These are phyloP conservation scores for Aspergillus phoenicis DNA, from an alignment of 2,329 filamentous ascomycete species.

Conservation along the genomic window DNA sequence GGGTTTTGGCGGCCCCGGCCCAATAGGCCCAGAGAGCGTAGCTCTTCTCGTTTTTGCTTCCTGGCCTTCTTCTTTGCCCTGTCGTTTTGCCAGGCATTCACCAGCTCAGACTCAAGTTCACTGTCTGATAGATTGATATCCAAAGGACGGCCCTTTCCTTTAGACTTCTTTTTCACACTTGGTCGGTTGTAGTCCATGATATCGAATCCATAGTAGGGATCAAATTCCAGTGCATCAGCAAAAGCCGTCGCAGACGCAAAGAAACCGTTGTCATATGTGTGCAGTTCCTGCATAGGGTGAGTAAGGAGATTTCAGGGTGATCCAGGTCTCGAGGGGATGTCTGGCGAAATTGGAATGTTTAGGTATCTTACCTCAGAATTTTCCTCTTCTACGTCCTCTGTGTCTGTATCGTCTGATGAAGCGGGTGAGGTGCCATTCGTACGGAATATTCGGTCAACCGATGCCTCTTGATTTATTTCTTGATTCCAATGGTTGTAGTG, in stretches of 20 bases:
- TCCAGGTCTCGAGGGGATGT: background rate
- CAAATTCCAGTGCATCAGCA: constrained; percentile 60
- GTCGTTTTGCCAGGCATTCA: constrained; percentile 66
- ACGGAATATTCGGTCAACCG: background rate
- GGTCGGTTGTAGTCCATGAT: constrained; percentile 80
- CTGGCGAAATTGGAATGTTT: background rate
- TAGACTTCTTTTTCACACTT: constrained; percentile 66
- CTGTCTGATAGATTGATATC: constrained; percentile 64
- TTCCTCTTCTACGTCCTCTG: background rate
- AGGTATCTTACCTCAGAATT: background rate
- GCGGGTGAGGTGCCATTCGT: too few relatives aligned
- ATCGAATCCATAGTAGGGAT: constrained; percentile 72
- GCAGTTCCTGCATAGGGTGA: background rate
- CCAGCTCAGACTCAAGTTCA: constrained; percentile 65
- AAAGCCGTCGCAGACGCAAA: constrained; percentile 60
- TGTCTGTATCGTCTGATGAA: background rate
- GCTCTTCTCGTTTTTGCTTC: constrained; percentile 70
- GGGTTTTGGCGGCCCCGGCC: constrained; percentile 58
- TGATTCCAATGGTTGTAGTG: background rate
- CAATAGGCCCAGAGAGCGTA: constrained; percentile 67
- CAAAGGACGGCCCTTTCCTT: constrained; percentile 60
- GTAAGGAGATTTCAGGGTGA: too few relatives aligned
- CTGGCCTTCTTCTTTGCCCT: constrained; percentile 69
- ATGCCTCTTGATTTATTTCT: background rate
- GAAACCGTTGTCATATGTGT: constrained; percentile 12